Base-by-base conservation (phyloP, 23 red algal genomes). In the Rhodosorus marinus region DNA sequence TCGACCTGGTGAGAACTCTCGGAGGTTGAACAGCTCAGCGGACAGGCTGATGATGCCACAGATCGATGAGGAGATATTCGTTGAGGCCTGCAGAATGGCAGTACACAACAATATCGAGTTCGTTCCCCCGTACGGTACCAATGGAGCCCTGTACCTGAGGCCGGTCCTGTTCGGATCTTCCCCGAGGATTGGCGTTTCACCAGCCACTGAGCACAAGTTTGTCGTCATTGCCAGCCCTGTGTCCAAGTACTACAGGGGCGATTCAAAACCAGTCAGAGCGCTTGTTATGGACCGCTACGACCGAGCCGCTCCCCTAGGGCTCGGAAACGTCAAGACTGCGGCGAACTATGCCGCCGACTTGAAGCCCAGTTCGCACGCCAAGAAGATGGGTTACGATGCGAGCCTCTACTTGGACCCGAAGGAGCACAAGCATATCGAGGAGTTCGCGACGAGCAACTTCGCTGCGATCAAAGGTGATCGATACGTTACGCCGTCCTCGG, bases 361-460 rank as follows among this genome's bases (percentile, higher is more conserved):
- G 30, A 38, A 57, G 49, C 65, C 65, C 26, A 57, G 55, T 49
- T 58, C 60, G 65, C 26, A 70, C 34, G 51, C 65, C 6, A 70
- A 70, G 23, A 11, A 17, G 19, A 7, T 43, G 30, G 65, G 65
- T 30, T 70, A 70, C 24, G 26, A 29, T 1, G 49, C 60, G 15
- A 70, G 60, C 26, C 65, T 70, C 26, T 70, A 70, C 60, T 32
- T 70, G 50, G 65, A 70, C 27, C 38, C 65, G 4, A 22, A 43
- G 1, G 65, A 70, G 55, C 51, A 59, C 33, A 35, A 32, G 48
- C 60, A 34, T 46, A 32, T 70, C 50, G 65, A 70, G 55, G 65
- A 70, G 42, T 70, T 70, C 24, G 65, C 51, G 7, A 70, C 65
- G 1, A 70, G 65, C 33, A 70, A 70, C 51, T 70, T 70, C 35